Percentiles rank a stretch among this genome's conserved stretches.
These are phyloP conservation scores for Hypoxylon sp. DNA, from an alignment of 2,329 filamentous ascomycete genomes.

Conservation along the genomic window DNA sequence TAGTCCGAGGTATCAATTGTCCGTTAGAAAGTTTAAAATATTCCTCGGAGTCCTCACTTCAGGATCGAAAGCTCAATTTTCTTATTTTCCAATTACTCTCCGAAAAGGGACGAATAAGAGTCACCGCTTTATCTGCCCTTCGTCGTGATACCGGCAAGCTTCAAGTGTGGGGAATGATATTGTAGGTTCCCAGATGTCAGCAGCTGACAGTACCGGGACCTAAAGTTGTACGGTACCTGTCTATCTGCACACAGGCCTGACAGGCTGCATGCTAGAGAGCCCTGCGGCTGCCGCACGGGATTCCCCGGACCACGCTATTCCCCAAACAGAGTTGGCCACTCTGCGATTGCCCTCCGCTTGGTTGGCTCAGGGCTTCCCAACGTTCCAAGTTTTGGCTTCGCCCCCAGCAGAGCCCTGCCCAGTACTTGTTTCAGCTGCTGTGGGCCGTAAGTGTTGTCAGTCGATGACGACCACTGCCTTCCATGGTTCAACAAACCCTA, in stretches of 20 bases:
- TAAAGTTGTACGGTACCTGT: conserved; percentile 34
- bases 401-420: conserved; percentile 27
- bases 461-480: conserved; percentile 39
- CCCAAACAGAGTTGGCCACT: conserved; percentile 22
- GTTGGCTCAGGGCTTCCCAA: conserved; percentile 18
- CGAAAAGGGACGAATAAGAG: conserved; percentile 24
- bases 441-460: conserved; percentile 29
- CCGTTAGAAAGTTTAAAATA: not conserved
- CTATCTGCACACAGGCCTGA: no score
- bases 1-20: not conserved
- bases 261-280: conserved; percentile 21
- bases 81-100: conserved; percentile 2
- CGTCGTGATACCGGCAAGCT: conserved; percentile 24
- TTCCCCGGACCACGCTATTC: conserved; percentile 40
- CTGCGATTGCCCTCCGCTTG: conserved; percentile 16
- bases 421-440: conserved; percentile 36
- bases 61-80: not conserved
- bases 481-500: conserved; percentile 19
- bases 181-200: conserved; percentile 13
- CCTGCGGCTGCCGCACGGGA: conserved; percentile 23
- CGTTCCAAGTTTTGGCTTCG: conserved; percentile 31
- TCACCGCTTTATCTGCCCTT: conserved; percentile 23
- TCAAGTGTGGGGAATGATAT: conserved; percentile 5
- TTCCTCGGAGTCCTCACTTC: not conserved
- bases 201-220: conserved; percentile 15